Evolutionary conservation across 495 filamentous ascomycete genomes (phyloP).

Genomic region (Glutinoglossum americanum): DNA sequence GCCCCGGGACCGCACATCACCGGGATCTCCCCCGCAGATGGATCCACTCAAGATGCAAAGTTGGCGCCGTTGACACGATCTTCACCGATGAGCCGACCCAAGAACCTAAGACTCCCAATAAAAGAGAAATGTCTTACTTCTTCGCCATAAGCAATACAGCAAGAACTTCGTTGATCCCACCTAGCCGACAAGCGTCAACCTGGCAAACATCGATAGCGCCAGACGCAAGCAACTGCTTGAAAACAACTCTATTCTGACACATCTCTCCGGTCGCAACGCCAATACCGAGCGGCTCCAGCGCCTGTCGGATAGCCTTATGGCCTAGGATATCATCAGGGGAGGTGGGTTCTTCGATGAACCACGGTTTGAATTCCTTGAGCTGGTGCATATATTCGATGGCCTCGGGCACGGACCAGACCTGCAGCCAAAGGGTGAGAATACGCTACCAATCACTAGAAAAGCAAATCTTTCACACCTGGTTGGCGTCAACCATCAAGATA

Average conservation of each 20-base stretch:
- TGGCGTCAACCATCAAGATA: conserved; percentile 86
- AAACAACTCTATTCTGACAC: conserved; percentile 87
- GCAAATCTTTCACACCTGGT: conserved; percentile 34
- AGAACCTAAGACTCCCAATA: too few relatives aligned
- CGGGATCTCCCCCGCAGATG: too few relatives aligned
- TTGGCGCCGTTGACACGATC: too few relatives aligned
- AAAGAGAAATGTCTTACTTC: conserved; percentile 30
- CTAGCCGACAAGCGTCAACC: conserved; percentile 78
- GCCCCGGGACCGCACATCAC: too few relatives aligned
- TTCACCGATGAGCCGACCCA: too few relatives aligned
- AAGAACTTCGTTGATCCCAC: conserved; percentile 81
- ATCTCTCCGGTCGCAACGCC: conserved; percentile 89
- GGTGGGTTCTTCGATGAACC: conserved; percentile 97
- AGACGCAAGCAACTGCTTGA: conserved; percentile 71
- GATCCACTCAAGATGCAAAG: too few relatives aligned
- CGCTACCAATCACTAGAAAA: not conserved
- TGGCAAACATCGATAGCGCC: conserved; percentile 76
- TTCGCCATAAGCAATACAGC: conserved; percentile 79
- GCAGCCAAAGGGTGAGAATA: not conserved
- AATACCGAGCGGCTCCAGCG: conserved; percentile 49
- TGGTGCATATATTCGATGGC: conserved; percentile 73
- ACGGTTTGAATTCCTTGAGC: conserved; percentile 68
- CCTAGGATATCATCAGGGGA: conserved; percentile 81
- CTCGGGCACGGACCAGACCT: conserved; percentile 79
- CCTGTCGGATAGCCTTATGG: conserved; percentile 64